phyloP scores from a whole-genome alignment of 805 yeast species.

The Cyberlindnera veronae region DNA sequence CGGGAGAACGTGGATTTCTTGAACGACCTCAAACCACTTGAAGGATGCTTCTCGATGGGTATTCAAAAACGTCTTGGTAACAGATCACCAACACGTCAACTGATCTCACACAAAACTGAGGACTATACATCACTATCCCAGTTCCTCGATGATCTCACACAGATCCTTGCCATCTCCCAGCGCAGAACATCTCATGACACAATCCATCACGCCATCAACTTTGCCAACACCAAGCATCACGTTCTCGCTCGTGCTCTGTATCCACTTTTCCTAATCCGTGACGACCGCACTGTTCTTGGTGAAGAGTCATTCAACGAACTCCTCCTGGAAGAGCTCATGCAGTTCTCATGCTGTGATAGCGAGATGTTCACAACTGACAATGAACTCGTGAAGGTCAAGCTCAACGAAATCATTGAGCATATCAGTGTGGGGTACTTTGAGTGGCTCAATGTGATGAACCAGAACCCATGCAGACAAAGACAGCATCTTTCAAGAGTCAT shows the following conservation, averaged over 20 bases:
- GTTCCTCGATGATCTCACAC: slow-evolving; percentile 37
- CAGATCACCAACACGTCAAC: slow-evolving; percentile 40
- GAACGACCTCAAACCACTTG: slow-evolving; percentile 22
- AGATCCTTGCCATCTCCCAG: slow-evolving; percentile 32
- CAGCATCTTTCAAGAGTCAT: slow-evolving; percentile 61
- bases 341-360: slow-evolving; percentile 38
- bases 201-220: slow-evolving; percentile 31
- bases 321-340: slow-evolving; percentile 40
- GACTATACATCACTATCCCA: slow-evolving; percentile 27
- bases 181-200: slow-evolving; percentile 31
- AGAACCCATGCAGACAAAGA: slow-evolving; percentile 80
- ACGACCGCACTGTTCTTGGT: slow-evolving; percentile 59
- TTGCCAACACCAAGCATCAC: slow-evolving; percentile 34
- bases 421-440: slow-evolving; percentile 44
- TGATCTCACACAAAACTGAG: slow-evolving; percentile 30
- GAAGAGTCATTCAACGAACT: slow-evolving; percentile 37
- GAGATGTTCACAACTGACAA: slow-evolving; percentile 28
- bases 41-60: slow-evolving; percentile 43
- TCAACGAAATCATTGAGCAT: slow-evolving; percentile 39
- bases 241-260: slow-evolving; percentile 58
- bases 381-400: slow-evolving; percentile 20
- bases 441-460: slow-evolving; percentile 43
- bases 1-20: slow-evolving; percentile 20
- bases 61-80: slow-evolving; percentile 47
- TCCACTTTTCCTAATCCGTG: slow-evolving; percentile 59